These are phyloP conservation scores for Fusarium transvaalense DNA, from an alignment of 2,329 filamentous ascomycete genomes.

Conservation along the genomic window DNA sequence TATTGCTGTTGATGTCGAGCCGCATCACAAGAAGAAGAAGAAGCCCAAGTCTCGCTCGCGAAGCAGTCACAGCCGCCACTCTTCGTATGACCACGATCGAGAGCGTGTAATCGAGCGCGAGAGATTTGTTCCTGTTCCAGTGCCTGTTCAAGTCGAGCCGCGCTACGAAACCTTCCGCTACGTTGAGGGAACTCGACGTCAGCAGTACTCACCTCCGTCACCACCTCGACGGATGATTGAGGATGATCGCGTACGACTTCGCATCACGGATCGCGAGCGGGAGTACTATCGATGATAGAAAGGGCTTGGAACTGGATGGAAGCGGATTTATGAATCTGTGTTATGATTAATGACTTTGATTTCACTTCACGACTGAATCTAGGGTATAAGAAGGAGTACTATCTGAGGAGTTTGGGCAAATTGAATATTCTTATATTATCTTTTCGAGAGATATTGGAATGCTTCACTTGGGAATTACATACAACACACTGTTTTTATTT, in stretches of 20 bases:
- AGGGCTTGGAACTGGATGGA: background rate
- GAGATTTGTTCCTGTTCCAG: conserved; percentile 59
- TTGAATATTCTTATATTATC: conserved; percentile 8
- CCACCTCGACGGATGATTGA: conserved; percentile 52
- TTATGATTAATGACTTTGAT: conserved; percentile 40
- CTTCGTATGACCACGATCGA: conserved; percentile 51
- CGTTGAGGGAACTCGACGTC: conserved; percentile 62
- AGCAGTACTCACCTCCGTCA: conserved; percentile 49
- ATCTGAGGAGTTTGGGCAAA: conserved; percentile 33
- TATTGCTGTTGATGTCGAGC: conserved; percentile 56
- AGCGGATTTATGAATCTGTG: conserved; percentile 32
- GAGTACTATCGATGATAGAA: conserved; percentile 49
- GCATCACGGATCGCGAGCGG: conserved; percentile 53
- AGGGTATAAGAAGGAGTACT: conserved; percentile 14
- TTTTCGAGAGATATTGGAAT: background rate
- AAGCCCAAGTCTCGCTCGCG: conserved; percentile 50
- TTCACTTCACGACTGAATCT: conserved; percentile 6
- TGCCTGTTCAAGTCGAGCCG: conserved; percentile 56
- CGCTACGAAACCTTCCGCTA: conserved; percentile 65
- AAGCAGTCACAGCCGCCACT: conserved; percentile 49
- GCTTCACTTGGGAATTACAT: too few relatives aligned
- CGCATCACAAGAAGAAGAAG: conserved; percentile 45
- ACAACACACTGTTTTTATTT: background rate
- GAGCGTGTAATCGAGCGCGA: conserved; percentile 68
- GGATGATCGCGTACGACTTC: conserved; percentile 48